Conservation (phyloP, 495 filamentous ascomycete genomes). For the Neurospora intermedia region DNA sequence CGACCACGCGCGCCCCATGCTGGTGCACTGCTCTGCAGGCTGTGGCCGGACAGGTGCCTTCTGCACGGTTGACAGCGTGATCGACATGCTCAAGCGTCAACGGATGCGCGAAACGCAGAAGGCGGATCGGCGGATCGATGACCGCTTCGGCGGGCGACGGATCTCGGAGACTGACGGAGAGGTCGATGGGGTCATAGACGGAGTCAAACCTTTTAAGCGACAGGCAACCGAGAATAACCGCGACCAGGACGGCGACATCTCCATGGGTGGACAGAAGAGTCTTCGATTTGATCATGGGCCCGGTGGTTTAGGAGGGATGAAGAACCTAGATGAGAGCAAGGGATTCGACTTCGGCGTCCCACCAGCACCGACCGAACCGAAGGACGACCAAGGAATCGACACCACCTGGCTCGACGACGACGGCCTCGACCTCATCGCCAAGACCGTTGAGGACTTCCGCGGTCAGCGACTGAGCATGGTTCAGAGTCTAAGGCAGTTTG, state of each 20-base stretch:
- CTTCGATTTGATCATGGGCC: neutral
- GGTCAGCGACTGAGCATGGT: constrained; percentile 91
- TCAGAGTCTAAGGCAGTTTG: constrained; percentile 87
- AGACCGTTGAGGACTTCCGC: constrained; percentile 82
- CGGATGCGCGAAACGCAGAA: constrained; percentile 27
- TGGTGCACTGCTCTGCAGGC: constrained; percentile 93
- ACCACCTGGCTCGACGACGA: constrained; percentile 38
- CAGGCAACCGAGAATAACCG: neutral
- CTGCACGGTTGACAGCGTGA: constrained; percentile 88
- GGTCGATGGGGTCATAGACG: neutral
- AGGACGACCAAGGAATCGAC: constrained; percentile 16
- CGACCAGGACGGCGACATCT: constrained; percentile 34
- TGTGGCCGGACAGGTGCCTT: constrained; percentile 95
- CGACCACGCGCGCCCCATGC: constrained; percentile 51
- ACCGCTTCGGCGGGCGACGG: constrained; percentile 23
- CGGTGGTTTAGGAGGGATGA: neutral
- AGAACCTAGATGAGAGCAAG: neutral
- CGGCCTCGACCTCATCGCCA: constrained; percentile 65
- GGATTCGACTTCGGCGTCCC: neutral
- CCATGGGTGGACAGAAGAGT: constrained; percentile 18
- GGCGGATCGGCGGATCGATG: constrained; percentile 20
- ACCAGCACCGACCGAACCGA: neutral
- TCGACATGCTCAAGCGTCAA: constrained; percentile 86
- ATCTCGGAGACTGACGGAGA: constrained; percentile 1
- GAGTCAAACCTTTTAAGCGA: neutral